Evolutionary conservation across 805 yeast species (phyloP).

Genomic region (Debaryomyces prosopidis): DNA sequence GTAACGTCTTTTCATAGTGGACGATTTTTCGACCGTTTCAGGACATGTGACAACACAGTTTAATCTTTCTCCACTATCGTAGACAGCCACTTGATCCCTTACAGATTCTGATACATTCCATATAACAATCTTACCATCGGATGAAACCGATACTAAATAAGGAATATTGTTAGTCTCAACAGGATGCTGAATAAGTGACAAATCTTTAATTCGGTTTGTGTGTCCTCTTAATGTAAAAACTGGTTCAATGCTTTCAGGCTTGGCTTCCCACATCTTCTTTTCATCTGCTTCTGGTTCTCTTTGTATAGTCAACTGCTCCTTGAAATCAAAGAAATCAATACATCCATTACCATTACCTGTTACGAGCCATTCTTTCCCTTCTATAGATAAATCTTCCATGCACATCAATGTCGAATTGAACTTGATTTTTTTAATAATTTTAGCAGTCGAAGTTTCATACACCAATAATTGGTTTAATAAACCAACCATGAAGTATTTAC

Average conservation of each 20-base stretch:
- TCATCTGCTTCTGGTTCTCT: conserved; percentile 25
- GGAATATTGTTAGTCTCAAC: conserved; percentile 31
- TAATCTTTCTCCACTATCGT: conserved; percentile 86
- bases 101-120: conserved; percentile 64
- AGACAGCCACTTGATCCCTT: conserved; percentile 84
- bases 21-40: conserved; percentile 74
- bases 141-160: conserved; percentile 77
- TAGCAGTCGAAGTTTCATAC: conserved; percentile 64
- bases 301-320: conserved; percentile 19
- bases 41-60: conserved; percentile 79
- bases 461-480: conserved; percentile 63
- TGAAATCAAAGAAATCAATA: conserved; percentile 55
- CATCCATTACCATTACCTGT: conserved; percentile 74
- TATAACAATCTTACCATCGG: conserved; percentile 90
- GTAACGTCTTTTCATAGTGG: conserved; percentile 63
- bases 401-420: conserved; percentile 66
- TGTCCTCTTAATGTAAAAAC: conserved; percentile 73
- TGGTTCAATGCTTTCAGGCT: conserved; percentile 38
- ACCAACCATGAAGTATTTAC: conserved; percentile 78
- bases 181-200: conserved; percentile 51
- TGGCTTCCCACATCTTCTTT: conserved; percentile 22
- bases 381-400: conserved; percentile 50
- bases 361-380: conserved; percentile 56
- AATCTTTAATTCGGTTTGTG: conserved; percentile 79
- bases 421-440: conserved; percentile 52